Conservation (phyloP, 345 rosid genomes). For the Syzygium aromaticum region DNA sequence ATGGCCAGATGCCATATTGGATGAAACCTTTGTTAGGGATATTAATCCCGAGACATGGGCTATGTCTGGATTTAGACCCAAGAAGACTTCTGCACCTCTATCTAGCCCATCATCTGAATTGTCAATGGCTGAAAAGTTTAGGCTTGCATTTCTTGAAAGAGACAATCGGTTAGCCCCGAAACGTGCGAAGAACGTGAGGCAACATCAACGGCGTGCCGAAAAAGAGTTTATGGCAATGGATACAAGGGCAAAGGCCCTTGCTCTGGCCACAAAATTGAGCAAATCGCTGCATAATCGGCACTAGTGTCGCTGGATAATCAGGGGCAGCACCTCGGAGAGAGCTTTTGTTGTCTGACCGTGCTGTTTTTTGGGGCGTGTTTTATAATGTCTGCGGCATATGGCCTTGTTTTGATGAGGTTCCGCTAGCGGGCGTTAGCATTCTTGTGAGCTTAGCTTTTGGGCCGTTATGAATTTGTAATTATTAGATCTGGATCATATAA, state of each 20-base stretch:
- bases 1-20: slow-evolving; percentile 38
- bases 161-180: slow-evolving; percentile 84
- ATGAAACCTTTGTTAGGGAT: slow-evolving; percentile 47
- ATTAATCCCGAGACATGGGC: slow-evolving; percentile 64
- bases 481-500: neutral
- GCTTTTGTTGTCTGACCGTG: neutral
- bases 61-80: slow-evolving; percentile 18
- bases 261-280: slow-evolving; percentile 45
- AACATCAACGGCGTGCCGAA: slow-evolving; percentile 75
- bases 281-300: slow-evolving; percentile 36
- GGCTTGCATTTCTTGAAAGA: slow-evolving; percentile 75
- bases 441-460: neutral
- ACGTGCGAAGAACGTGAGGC: slow-evolving; percentile 84
- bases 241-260: slow-evolving; percentile 53
- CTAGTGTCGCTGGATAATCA: neutral
- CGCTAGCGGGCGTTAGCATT: neutral
- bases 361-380: neutral
- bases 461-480: neutral
- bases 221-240: slow-evolving; percentile 57
- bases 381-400: neutral
- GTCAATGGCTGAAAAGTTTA: slow-evolving; percentile 74
- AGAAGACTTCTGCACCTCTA: slow-evolving; percentile 10
- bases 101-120: slow-evolving; percentile 34
- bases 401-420: neutral
- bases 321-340: neutral